Base-by-base conservation (phyloP, 495 filamentous ascomycete genomes). In the Aspergillus leporis region DNA sequence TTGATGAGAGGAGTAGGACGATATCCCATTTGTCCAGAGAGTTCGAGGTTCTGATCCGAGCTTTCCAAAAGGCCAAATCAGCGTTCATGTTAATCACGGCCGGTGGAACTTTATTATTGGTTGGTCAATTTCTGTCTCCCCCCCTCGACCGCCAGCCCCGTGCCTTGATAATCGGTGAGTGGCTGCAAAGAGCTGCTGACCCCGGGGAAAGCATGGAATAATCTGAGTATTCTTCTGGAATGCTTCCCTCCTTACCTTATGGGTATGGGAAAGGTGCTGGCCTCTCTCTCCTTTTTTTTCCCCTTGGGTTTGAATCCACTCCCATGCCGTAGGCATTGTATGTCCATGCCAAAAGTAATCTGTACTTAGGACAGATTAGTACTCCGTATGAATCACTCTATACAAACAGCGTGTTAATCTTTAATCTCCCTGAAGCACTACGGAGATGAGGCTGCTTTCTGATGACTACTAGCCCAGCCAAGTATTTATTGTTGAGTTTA, bases 11-110 rank as follows among this genome's bases (percentile, higher is more conserved):
- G 19, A 16, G 19, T 23, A 22, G 19, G 10, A 47, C 19, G 43
- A 23, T 10, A 47, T 23, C 43, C 43, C 43, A 47, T 47, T 47
- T 47, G 43, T 12, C 43, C 19, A 47, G 43, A 5, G 19, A 18
- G 21, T 22, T 47, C 43, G 43, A 47, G 43, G 23, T 19, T 47
- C 21, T 47, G 43, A 47, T 23, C 43, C 43, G 43, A 47, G 18
- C 43, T 47, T 47, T n/a, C 19, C 8, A 10, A 5, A n/a, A 47
- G 43, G 43, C 21, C 43, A 47, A 47, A 47, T 47, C 43, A 47
- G 43, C 23, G 43, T 23, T 23, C 43, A n/a, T 47, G 43, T 23
- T 23, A 19, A 3, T 22, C 19, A 47, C 43, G 7, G 19, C 43
- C 1, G 43, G 43, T 47, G 43, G 43, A 47, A 47, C 43, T 47